These are phyloP conservation scores for Verbena officinalis DNA, from an alignment of 257 asterid species.

Conservation along the genomic window DNA sequence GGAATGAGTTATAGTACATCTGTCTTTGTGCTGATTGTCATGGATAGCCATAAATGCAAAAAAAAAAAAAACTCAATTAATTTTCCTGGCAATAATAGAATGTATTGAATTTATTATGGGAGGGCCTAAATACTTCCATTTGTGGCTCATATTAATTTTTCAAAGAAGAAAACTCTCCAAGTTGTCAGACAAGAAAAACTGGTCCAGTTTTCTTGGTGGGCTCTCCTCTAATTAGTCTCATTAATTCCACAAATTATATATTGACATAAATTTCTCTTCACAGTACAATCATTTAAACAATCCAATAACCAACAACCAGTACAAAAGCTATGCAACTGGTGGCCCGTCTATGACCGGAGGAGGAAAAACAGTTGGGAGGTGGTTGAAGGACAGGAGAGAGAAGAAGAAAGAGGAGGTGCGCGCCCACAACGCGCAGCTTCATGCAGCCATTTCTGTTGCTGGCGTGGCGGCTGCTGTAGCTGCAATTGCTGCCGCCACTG, in stretches of 20 bases:
- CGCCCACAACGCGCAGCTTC: slow-evolving; percentile 91
- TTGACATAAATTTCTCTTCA: neutral
- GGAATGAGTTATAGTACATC: neutral
- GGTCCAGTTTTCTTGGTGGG: slow-evolving; percentile 42
- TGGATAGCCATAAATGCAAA: slow-evolving; percentile 15
- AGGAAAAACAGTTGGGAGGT: slow-evolving; percentile 90
- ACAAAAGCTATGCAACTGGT: slow-evolving; percentile 45
- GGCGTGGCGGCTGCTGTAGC: slow-evolving; percentile 97
- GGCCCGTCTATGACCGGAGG: slow-evolving; percentile 49
- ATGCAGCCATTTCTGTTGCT: slow-evolving; percentile 91
- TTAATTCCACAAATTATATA: slow-evolving; percentile 26
- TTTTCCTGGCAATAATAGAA: slow-evolving; percentile 27
- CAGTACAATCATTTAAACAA: slow-evolving; percentile 59
- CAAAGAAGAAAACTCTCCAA: slow-evolving; percentile 6
- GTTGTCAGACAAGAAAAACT: slow-evolving; percentile 24
- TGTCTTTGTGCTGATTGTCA: slow-evolving; percentile 18
- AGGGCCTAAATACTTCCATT: slow-evolving; percentile 17
- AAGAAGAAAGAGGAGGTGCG: slow-evolving; percentile 95
- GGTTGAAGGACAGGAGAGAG: slow-evolving; percentile 95
- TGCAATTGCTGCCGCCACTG: slow-evolving; percentile 96
- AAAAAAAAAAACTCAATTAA: neutral
- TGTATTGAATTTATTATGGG: slow-evolving; percentile 25
- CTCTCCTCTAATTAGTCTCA: slow-evolving; percentile 19
- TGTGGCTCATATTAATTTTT: slow-evolving; percentile 34
- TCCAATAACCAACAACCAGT: slow-evolving; percentile 40